phyloP scores from a whole-genome alignment of 306 rosid genomes.

The Malus orientalis region DNA sequence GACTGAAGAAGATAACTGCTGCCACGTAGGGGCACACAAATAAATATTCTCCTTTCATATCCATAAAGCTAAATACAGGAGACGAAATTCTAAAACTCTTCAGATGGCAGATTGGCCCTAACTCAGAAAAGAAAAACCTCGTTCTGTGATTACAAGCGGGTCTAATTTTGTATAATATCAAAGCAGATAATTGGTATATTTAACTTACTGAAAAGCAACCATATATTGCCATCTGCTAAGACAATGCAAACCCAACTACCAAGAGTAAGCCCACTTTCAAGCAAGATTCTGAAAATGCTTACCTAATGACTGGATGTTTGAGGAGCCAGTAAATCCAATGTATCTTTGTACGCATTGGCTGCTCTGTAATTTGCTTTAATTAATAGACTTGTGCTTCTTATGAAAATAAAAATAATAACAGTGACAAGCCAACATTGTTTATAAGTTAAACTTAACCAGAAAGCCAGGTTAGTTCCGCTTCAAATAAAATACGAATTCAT shows the following conservation, averaged over 20 bases:
- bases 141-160: background rate
- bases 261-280: background rate
- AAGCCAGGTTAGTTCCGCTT: no score
- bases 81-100: background rate
- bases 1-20: background rate
- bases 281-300: background rate
- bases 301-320: background rate
- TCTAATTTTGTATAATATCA: no score
- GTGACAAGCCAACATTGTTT: background rate
- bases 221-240: background rate
- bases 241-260: background rate
- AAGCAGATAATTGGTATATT: no score
- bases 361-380: background rate
- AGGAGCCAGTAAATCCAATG: background rate
- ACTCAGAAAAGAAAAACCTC: background rate
- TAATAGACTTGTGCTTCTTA: background rate
- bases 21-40: background rate
- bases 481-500: background rate
- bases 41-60: background rate
- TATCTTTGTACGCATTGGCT: background rate
- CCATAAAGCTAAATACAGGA: background rate
- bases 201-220: background rate
- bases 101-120: background rate
- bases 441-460: background rate
- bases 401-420: background rate